These are phyloP conservation scores for Malassezia dermatis DNA, from an alignment of 1,284 basidiomycete species.

Conservation along the genomic window DNA sequence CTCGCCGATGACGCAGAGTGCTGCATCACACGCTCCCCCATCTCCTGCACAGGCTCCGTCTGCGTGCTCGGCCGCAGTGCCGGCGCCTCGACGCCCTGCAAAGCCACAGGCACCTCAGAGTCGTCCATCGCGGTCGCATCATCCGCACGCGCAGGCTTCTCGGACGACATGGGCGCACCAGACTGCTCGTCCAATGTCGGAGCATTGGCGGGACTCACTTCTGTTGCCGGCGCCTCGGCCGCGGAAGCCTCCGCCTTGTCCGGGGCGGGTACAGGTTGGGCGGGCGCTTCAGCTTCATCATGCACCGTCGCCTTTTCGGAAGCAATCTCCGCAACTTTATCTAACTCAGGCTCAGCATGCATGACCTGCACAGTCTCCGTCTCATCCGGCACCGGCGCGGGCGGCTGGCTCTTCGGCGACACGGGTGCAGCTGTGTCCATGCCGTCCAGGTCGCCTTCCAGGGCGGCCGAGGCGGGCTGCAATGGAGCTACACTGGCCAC, in stretches of 20 bases:
- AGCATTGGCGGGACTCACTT: not conserved
- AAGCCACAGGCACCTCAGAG: not conserved
- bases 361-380: not conserved
- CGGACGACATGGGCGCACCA: not conserved
- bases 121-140: not conserved
- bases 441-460: not conserved
- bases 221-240: not conserved
- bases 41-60: not conserved
- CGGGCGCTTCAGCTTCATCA: too few relatives aligned
- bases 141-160: not conserved
- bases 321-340: not conserved
- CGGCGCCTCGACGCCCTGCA: not conserved
- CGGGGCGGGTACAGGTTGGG: not conserved
- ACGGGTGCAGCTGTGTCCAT: not conserved
- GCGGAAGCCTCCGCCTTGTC: not conserved
- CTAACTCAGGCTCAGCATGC: not conserved
- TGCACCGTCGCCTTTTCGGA: not conserved
- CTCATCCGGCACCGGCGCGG: not conserved
- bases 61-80: not conserved
- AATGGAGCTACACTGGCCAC: not conserved
- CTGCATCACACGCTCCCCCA: conserved; percentile 16
- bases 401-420: not conserved
- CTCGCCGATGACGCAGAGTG: conserved; percentile 31
- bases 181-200: too few relatives aligned
- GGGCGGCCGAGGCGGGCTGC: not conserved